These are phyloP conservation scores for Claviceps sp. DNA, from an alignment of 2,329 filamentous ascomycete species.

Conservation along the genomic window DNA sequence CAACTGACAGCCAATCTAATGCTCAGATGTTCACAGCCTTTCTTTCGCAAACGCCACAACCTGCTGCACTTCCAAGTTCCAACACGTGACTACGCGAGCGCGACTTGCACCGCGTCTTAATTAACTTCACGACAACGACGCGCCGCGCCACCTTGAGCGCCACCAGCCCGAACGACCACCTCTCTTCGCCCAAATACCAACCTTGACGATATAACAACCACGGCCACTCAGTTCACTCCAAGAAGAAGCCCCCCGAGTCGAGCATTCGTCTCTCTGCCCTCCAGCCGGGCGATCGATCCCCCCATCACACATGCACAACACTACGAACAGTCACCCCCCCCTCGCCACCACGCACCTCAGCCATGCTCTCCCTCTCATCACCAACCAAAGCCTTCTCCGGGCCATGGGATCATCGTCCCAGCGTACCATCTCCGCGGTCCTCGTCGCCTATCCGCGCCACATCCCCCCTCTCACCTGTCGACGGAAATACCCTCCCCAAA, in stretches of 20 bases:
- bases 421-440: conserved; percentile 41
- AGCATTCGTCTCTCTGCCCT: neutral
- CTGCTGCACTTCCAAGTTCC: neutral
- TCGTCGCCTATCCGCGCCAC: conserved; percentile 44
- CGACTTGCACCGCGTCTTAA: conserved; percentile 12
- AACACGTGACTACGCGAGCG: conserved; percentile 18
- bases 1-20: too few relatives aligned
- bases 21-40: too few relatives aligned
- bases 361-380: conserved; percentile 29
- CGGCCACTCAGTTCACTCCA: neutral
- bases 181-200: neutral
- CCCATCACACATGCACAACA: neutral
- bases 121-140: neutral
- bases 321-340: neutral
- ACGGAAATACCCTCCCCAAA: conserved; percentile 27
- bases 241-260: neutral
- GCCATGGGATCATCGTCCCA: conserved; percentile 32
- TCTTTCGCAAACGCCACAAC: too few relatives aligned
- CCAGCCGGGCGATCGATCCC: too few relatives aligned
- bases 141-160: neutral
- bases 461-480: conserved; percentile 30
- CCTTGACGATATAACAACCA: neutral
- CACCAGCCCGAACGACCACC: neutral
- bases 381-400: conserved; percentile 29
- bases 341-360: conserved; percentile 7